Evolutionary conservation across 768 basidiomycete species (phyloP).

Genomic region (Leucocoprinus sp.): DNA sequence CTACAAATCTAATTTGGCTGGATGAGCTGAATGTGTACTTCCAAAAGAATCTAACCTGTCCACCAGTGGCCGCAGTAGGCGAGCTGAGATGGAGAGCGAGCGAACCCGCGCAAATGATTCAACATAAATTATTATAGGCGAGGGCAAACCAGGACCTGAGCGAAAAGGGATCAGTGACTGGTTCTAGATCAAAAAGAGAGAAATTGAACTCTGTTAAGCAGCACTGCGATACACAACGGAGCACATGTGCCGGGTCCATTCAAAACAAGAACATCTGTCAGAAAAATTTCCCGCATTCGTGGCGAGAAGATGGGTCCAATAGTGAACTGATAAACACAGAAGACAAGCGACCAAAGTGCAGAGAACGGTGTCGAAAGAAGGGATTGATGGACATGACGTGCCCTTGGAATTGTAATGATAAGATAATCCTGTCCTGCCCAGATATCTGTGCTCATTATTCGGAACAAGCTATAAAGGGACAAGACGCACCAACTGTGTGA

Average conservation of each 20-base stretch:
- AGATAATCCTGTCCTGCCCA: slow-evolving; percentile 24
- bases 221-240: slow-evolving; percentile 61
- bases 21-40: neutral
- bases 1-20: slow-evolving; percentile 54
- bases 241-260: slow-evolving; percentile 97
- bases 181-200: neutral
- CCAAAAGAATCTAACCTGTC: slow-evolving; percentile 49
- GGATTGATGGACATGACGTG: slow-evolving; percentile 79
- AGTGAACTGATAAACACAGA: slow-evolving; percentile 54
- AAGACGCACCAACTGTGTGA: slow-evolving; percentile 12
- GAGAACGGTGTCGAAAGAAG: slow-evolving; percentile 63
- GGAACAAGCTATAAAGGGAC: neutral
- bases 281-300: slow-evolving; percentile 2
- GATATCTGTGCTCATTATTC: slow-evolving; percentile 7
- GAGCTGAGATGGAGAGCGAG: slow-evolving; percentile 77
- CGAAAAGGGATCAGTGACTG: neutral
- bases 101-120: slow-evolving; percentile 91
- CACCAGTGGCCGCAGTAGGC: slow-evolving; percentile 69
- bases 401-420: slow-evolving; percentile 73
- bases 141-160: slow-evolving; percentile 63
- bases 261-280: slow-evolving; percentile 72
- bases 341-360: slow-evolving; percentile 49
- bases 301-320: slow-evolving; percentile 30
- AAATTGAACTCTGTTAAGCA: slow-evolving; percentile 59
- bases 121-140: slow-evolving; percentile 75